Evolutionary conservation across 805 yeast genomes (phyloP).

Genomic region (Candida pseudoglaebosa): DNA sequence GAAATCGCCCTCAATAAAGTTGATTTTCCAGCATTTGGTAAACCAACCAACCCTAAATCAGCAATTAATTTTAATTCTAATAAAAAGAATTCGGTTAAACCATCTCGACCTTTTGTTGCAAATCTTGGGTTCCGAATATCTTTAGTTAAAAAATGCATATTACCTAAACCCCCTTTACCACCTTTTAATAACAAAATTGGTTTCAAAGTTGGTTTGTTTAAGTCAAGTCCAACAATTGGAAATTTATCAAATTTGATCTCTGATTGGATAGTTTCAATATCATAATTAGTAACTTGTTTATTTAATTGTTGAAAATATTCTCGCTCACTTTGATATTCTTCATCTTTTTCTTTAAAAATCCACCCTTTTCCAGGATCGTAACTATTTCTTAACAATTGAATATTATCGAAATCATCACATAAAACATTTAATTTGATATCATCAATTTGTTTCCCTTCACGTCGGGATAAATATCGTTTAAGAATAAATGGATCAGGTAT

Average conservation of each 20-base stretch:
- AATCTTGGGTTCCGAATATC: conserved; percentile 87
- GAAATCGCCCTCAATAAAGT: conserved; percentile 84
- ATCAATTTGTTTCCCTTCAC: conserved; percentile 14
- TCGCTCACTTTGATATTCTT: conserved; percentile 60
- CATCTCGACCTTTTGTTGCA: conserved; percentile 73
- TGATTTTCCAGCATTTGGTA: conserved; percentile 97
- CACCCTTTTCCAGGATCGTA: conserved; percentile 78
- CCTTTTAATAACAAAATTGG: conserved; percentile 76
- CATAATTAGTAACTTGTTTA: conserved; percentile 61
- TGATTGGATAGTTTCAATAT: conserved; percentile 49
- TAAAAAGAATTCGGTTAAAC: conserved; percentile 61
- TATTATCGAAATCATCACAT: conserved; percentile 16
- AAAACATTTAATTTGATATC: conserved; percentile 30
- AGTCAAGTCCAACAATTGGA: conserved; percentile 80
- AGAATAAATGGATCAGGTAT: conserved; percentile 64
- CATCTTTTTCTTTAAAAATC: conserved; percentile 77
- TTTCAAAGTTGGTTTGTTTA: conserved; percentile 52
- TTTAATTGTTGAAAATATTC: conserved; percentile 66
- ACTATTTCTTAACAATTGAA: conserved; percentile 61
- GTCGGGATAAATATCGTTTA: conserved; percentile 22
- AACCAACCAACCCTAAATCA: conserved; percentile 88
- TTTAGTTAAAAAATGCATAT: conserved; percentile 87
- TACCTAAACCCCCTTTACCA: conserved; percentile 93
- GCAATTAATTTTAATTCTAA: conserved; percentile 87
- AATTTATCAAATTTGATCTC: conserved; percentile 66